Conservation (phyloP, 1,284 basidiomycete species). For the Laetiporus sulphureus region DNA sequence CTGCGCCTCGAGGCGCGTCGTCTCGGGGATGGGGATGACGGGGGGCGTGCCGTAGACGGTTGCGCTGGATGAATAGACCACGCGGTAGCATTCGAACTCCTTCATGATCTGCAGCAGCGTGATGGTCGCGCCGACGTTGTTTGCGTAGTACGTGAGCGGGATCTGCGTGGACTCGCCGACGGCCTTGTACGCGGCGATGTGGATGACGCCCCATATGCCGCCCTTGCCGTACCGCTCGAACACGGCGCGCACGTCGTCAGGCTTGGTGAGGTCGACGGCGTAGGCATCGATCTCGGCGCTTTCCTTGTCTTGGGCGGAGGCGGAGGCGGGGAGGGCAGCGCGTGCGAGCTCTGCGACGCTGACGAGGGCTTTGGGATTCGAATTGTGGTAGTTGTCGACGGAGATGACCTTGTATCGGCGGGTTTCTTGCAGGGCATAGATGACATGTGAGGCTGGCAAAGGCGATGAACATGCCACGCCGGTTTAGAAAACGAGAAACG, state of each 20-base stretch:
- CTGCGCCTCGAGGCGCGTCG: slow-evolving; percentile 82
- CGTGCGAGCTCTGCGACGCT: slow-evolving; percentile 77
- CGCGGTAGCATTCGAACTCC: slow-evolving; percentile 74
- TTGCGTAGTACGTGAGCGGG: slow-evolving; percentile 88
- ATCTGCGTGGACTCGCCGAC: slow-evolving; percentile 97
- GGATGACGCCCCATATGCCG: slow-evolving; percentile 96
- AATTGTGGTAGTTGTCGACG: slow-evolving; percentile 93
- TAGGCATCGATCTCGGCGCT: slow-evolving; percentile 68
- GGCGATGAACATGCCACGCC: slow-evolving; percentile 1
- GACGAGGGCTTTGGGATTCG: slow-evolving; percentile 66
- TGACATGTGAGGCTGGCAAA: slow-evolving; percentile 79
- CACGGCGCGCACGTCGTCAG: slow-evolving; percentile 64
- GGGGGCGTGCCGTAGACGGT: slow-evolving; percentile 98
- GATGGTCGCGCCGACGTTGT: slow-evolving; percentile 86
- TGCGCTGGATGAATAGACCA: slow-evolving; percentile 97
- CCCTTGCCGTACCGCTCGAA: slow-evolving; percentile 85
- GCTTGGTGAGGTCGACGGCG: slow-evolving; percentile 69
- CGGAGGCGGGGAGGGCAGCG: slow-evolving; percentile 55
- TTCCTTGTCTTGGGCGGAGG: slow-evolving; percentile 58
- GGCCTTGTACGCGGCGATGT: slow-evolving; percentile 96
- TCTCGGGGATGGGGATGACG: slow-evolving; percentile 91
- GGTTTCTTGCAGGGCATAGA: slow-evolving; percentile 81
- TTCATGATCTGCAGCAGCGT: slow-evolving; percentile 82
- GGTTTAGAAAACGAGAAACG: slow-evolving; percentile 4
- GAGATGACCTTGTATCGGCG: slow-evolving; percentile 86